Percentiles rank a stretch among this genome's conserved stretches.
Conservation (phyloP, 768 basidiomycete species). For the Suillus sp. region DNA sequence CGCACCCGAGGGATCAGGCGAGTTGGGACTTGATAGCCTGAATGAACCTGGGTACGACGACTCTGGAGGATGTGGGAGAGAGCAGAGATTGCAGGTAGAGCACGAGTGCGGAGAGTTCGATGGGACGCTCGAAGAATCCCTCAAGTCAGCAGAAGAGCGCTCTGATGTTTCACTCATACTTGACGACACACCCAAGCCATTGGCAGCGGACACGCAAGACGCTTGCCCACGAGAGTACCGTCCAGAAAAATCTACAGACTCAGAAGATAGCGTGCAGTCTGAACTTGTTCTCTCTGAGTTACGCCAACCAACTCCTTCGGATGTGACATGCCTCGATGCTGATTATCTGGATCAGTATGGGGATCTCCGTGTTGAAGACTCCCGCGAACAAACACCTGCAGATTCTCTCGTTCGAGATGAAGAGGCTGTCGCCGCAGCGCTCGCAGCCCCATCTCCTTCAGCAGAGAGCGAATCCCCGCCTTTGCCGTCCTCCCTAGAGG, state of each 20-base stretch:
- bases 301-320: neutral
- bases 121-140: neutral
- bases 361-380: neutral
- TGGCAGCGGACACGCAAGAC: neutral
- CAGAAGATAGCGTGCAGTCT: neutral
- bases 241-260: neutral
- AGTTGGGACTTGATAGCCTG: neutral
- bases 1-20: neutral
- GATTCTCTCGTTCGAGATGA: slow-evolving; percentile 1
- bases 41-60: neutral
- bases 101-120: neutral
- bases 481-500: neutral
- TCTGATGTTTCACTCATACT: too few relatives aligned
- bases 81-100: neutral
- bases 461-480: neutral
- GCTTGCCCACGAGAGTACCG: neutral
- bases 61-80: neutral
- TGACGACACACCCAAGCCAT: neutral
- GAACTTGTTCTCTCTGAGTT: neutral
- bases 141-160: neutral
- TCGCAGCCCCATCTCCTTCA: neutral
- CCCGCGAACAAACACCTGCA: neutral
- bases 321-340: neutral
- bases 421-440: neutral
- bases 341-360: neutral